phyloP scores from a whole-genome alignment of 805 yeast species.

The Limtongozyma cylindracea region DNA sequence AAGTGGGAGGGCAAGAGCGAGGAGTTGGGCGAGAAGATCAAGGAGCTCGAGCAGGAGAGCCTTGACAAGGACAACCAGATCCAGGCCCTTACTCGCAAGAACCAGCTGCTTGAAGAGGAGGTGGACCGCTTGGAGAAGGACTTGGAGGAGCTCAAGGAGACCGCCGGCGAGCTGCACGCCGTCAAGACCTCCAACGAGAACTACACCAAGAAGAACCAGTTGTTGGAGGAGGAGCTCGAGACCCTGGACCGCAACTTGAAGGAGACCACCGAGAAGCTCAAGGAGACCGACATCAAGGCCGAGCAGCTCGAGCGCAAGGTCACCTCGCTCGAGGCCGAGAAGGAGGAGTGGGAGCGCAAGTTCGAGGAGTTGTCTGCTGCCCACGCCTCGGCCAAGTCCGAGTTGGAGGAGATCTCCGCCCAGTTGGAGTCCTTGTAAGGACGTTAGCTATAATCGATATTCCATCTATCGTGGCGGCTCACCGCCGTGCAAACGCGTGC shows the following conservation, averaged over 20 bases:
- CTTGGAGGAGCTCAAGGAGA: constrained; percentile 52
- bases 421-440: constrained; percentile 60
- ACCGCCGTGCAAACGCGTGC: no score
- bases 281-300: constrained; percentile 88
- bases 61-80: constrained; percentile 88
- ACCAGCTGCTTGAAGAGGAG: constrained; percentile 64
- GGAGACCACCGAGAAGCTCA: constrained; percentile 80
- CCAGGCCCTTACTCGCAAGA: constrained; percentile 78
- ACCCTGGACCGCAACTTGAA: constrained; percentile 74
- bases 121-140: constrained; percentile 59
- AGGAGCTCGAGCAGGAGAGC: constrained; percentile 78
- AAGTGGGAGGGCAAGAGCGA: constrained; percentile 94
- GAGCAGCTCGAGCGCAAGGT: constrained; percentile 93
- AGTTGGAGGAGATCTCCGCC: constrained; percentile 88
- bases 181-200: constrained; percentile 78
- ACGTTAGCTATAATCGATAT: no score
- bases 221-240: constrained; percentile 80
- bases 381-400: constrained; percentile 68
- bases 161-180: constrained; percentile 77
- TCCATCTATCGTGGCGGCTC: no score
- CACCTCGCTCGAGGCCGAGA: constrained; percentile 75
- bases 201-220: constrained; percentile 70
- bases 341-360: constrained; percentile 75
- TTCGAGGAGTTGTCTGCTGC: constrained; percentile 69
- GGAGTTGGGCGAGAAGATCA: constrained; percentile 55